Percentiles rank a stretch among this genome's conserved stretches.
phyloP scores from a whole-genome alignment of 495 filamentous ascomycete genomes.

The Cetradonia linearis region DNA sequence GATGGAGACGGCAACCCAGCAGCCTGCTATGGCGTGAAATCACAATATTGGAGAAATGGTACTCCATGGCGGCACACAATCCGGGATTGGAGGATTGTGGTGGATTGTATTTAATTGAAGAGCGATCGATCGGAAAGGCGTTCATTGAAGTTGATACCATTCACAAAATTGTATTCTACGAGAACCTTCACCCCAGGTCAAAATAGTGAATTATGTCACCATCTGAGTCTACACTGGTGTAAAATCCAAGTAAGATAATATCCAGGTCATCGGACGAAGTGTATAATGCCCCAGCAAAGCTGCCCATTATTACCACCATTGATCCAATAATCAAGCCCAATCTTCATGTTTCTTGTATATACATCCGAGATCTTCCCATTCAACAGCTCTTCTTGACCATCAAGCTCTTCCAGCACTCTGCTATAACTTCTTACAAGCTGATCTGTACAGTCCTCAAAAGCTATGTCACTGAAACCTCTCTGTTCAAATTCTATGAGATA shows the following conservation, averaged over 20 bases:
- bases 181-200: background rate
- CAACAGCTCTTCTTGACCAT: slow-evolving; percentile 8
- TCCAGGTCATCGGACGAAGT: background rate
- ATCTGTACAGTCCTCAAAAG: slow-evolving; percentile 15
- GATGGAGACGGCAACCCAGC: slow-evolving; percentile 25
- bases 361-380: slow-evolving; percentile 11
- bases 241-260: background rate
- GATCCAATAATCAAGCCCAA: slow-evolving; percentile 13
- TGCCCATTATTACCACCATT: slow-evolving; percentile 10
- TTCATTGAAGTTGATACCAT: background rate
- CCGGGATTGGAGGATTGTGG: background rate
- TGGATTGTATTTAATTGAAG: background rate
- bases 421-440: slow-evolving; percentile 20
- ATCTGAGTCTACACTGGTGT: background rate
- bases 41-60: no score
- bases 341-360: slow-evolving; percentile 3
- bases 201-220: background rate
- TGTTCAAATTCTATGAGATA: slow-evolving; percentile 13
- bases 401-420: slow-evolving; percentile 15
- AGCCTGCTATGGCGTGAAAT: slow-evolving; percentile 10
- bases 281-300: slow-evolving; percentile 17
- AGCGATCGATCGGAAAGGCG: background rate
- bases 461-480: slow-evolving; percentile 12
- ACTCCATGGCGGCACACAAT: background rate
- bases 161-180: background rate